These are phyloP conservation scores for Colletotrichum sp. DNA, from an alignment of 2,329 filamentous ascomycete genomes.

Conservation along the genomic window DNA sequence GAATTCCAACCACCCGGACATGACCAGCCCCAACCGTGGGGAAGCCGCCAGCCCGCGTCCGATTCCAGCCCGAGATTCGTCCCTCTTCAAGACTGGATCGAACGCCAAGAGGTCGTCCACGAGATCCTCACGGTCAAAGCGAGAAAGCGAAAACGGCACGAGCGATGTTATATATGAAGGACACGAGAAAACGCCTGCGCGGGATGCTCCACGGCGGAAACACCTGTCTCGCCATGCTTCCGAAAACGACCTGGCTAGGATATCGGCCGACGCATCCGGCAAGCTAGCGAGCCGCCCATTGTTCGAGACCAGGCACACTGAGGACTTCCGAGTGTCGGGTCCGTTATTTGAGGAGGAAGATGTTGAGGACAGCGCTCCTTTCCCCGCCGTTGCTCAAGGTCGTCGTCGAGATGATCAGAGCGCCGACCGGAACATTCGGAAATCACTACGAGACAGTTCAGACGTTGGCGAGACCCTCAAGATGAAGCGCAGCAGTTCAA, in stretches of 20 bases:
- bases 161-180: conserved; percentile 49
- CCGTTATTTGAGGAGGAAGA: conserved; percentile 28
- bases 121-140: conserved; percentile 54
- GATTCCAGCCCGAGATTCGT: conserved; percentile 73
- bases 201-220: conserved; percentile 24
- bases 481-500: conserved; percentile 61
- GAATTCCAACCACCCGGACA: conserved; percentile 22
- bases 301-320: conserved; percentile 22
- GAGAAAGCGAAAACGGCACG: conserved; percentile 43
- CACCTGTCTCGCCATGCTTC: conserved; percentile 26
- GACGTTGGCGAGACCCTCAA: conserved; percentile 49
- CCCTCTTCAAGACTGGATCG: conserved; percentile 61
- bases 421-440: conserved; percentile 47
- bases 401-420: conserved; percentile 56
- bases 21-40: conserved; percentile 31
- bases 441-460: conserved; percentile 54
- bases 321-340: not conserved
- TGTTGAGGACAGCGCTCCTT: conserved; percentile 71
- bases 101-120: conserved; percentile 58
- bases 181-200: conserved; percentile 31
- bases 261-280: conserved; percentile 27
- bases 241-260: conserved; percentile 17
- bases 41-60: conserved; percentile 50
- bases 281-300: conserved; percentile 8
- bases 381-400: conserved; percentile 70